Evolutionary conservation across 768 basidiomycete species (phyloP).

Genomic region (Nevesoporus exiguus): DNA sequence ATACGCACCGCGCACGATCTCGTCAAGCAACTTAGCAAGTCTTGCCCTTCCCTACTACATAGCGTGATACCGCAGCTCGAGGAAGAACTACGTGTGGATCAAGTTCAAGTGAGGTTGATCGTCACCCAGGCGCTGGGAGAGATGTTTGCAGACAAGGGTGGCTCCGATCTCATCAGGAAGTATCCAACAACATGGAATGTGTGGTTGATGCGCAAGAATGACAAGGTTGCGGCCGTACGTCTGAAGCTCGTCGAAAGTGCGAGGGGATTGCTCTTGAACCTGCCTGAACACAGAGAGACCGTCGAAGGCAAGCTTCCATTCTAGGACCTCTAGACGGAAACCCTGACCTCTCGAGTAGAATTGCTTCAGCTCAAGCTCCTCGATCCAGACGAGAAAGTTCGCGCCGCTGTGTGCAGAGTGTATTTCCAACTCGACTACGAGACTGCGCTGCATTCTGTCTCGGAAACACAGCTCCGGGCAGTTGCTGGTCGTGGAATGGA

Average conservation of each 20-base stretch:
- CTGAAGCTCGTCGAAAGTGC: conserved; percentile 74
- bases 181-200: conserved; percentile 83
- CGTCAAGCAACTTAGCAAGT: conserved; percentile 75
- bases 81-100: conserved; percentile 80
- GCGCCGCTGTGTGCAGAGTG: conserved; percentile 77
- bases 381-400: conserved; percentile 91
- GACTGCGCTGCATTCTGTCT: conserved; percentile 79
- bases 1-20: conserved; percentile 79
- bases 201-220: conserved; percentile 78
- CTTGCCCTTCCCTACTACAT: conserved; percentile 77
- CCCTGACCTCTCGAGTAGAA: conserved; percentile 37
- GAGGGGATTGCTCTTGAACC: conserved; percentile 55
- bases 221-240: conserved; percentile 68
- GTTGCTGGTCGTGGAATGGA: conserved; percentile 76
- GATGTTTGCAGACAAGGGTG: conserved; percentile 82
- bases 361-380: conserved; percentile 60
- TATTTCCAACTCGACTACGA: conserved; percentile 90
- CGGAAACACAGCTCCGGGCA: conserved; percentile 53
- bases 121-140: conserved; percentile 86
- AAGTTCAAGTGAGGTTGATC: conserved; percentile 64
- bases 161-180: conserved; percentile 69
- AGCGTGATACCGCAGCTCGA: conserved; percentile 93
- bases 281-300: conserved; percentile 62
- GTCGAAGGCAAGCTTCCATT: conserved; percentile 62
- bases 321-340: background rate